Percentiles rank a stretch among this genome's conserved stretches.
These are phyloP conservation scores for Hypholoma fasciculare DNA, from an alignment of 768 basidiomycete species.

Conservation along the genomic window DNA sequence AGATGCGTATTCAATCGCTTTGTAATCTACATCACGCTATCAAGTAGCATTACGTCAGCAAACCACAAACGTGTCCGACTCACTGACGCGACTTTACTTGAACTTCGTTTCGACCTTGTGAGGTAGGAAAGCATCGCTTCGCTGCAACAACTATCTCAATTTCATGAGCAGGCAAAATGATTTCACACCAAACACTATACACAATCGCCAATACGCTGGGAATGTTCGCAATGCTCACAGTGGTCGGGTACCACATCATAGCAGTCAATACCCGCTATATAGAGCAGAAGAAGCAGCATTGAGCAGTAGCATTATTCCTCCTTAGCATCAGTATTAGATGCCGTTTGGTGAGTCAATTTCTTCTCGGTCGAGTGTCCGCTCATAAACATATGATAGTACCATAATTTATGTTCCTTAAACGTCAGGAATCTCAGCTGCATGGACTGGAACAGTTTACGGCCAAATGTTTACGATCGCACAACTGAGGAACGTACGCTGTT, in stretches of 20 bases:
- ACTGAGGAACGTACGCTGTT: too few species aligned
- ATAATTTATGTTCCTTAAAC: too few species aligned
- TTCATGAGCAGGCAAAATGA: constrained; percentile 50
- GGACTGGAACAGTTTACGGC: too few species aligned
- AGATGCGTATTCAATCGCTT: neutral
- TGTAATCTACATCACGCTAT: neutral
- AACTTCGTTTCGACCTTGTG: neutral
- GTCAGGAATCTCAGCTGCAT: too few species aligned
- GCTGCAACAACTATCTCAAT: neutral
- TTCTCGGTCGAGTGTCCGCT: too few species aligned
- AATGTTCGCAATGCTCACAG: constrained; percentile 80
- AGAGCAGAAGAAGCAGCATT: constrained; percentile 16
- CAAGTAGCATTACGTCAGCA: neutral
- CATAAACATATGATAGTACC: too few species aligned
- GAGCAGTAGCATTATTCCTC: neutral
- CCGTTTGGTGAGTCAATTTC: neutral
- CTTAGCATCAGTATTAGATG: constrained; percentile 5
- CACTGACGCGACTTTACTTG: constrained; percentile 1
- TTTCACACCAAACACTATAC: constrained; percentile 78
- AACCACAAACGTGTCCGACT: neutral
- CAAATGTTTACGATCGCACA: too few species aligned
- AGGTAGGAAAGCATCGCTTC: neutral
- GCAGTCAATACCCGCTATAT: constrained; percentile 71
- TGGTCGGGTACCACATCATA: constrained; percentile 88
- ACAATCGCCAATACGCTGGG: constrained; percentile 83